phyloP scores from a whole-genome alignment of 306 rosid genomes.

The Pterocarpus santalinus region DNA sequence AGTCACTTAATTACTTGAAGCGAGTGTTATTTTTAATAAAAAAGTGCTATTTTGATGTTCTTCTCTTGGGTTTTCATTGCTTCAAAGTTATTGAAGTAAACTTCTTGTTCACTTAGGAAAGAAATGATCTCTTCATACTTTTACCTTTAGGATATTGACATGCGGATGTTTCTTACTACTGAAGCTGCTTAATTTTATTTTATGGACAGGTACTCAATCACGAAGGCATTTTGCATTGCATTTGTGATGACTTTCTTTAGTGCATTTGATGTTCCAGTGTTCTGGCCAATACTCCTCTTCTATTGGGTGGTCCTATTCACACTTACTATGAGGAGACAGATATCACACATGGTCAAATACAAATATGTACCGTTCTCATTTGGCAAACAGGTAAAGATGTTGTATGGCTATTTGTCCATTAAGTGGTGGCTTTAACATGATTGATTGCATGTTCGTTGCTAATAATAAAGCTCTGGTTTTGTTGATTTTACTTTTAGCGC shows the following conservation, averaged over 20 bases:
- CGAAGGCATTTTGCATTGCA: conserved; percentile 90
- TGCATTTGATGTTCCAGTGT: conserved; percentile 71
- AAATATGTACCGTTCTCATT: conserved; percentile 95
- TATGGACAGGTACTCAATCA: conserved; percentile 82
- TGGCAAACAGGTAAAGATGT: conserved; percentile 82
- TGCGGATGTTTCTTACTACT: conserved; percentile 22
- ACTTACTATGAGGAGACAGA: conserved; percentile 95
- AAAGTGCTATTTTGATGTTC: not conserved
- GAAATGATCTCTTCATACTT: not conserved
- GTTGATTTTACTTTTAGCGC: conserved; percentile 60
- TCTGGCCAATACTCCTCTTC: conserved; percentile 97
- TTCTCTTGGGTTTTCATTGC: conserved; percentile 24
- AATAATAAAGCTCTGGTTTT: conserved; percentile 24
- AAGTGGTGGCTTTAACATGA: not conserved
- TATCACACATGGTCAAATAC: conserved; percentile 93
- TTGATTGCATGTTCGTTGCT: conserved; percentile 34
- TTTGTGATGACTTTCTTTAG: conserved; percentile 83
- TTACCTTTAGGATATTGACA: conserved; percentile 17
- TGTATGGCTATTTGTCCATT: not conserved
- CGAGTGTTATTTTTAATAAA: conserved; percentile 6
- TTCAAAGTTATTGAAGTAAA: not conserved
- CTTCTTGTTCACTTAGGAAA: not conserved
- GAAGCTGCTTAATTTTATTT: conserved; percentile 41
- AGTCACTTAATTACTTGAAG: conserved; percentile 19
- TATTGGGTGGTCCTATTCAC: conserved; percentile 87